Conservation (phyloP, 2,329 filamentous ascomycete species). For the Aspergillus pseudotamarii region DNA sequence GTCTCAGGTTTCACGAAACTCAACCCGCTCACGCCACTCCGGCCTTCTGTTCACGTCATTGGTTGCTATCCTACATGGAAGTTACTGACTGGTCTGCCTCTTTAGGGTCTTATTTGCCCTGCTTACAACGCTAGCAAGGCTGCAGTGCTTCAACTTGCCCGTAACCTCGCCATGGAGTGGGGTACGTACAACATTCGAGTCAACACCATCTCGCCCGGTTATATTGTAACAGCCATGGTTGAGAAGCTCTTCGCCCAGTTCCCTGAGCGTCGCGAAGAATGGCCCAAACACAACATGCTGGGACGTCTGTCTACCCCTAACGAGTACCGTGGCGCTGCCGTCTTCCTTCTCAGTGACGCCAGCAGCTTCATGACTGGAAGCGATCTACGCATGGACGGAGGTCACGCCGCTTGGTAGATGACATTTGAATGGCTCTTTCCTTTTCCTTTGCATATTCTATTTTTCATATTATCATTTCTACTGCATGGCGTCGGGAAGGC, state of each 20-base stretch:
- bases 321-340: constrained; percentile 65
- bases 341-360: constrained; percentile 52
- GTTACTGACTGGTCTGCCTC: constrained; percentile 5
- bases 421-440: neutral
- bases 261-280: constrained; percentile 77
- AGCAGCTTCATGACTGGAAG: constrained; percentile 60
- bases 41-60: neutral
- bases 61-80: neutral
- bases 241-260: constrained; percentile 58
- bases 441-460: constrained; percentile 1
- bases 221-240: constrained; percentile 52
- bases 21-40: constrained; percentile 9
- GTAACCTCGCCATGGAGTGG: constrained; percentile 54
- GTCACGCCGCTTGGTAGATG: constrained; percentile 56
- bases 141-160: constrained; percentile 50
- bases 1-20: neutral
- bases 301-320: constrained; percentile 66
- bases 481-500: constrained; percentile 15
- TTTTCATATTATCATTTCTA: constrained; percentile 10
- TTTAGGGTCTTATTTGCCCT: constrained; percentile 50
- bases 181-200: constrained; percentile 52
- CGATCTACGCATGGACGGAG: constrained; percentile 58
- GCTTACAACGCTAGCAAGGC: constrained; percentile 55
- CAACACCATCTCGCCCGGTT: constrained; percentile 52
- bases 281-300: constrained; percentile 87